Percentiles rank a stretch among this genome's conserved stretches.
phyloP scores from a whole-genome alignment of 768 basidiomycete species.

The Leccinum variicolor region DNA sequence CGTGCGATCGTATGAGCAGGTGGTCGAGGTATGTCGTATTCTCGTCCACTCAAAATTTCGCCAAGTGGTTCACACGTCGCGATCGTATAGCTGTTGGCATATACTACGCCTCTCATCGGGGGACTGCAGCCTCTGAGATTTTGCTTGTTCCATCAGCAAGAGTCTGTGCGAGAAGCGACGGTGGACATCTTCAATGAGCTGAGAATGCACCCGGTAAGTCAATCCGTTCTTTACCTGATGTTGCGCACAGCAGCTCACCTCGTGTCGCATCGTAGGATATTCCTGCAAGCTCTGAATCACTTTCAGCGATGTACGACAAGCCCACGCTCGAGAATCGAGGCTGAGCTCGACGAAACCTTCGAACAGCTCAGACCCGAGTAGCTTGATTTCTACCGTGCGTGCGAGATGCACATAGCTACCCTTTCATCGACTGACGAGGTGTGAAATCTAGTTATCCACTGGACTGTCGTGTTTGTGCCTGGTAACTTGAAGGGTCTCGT shows the following conservation, averaged over 20 bases:
- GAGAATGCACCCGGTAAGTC: conserved; percentile 68
- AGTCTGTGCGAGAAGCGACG: conserved; percentile 70
- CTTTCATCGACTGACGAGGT: neutral
- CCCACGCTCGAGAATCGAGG: conserved; percentile 59
- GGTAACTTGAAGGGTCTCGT: conserved; percentile 39
- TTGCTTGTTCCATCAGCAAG: conserved; percentile 85
- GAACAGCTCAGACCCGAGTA: conserved; percentile 71
- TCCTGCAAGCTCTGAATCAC: conserved; percentile 76
- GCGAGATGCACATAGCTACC: neutral
- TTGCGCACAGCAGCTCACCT: neutral
- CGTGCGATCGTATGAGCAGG: conserved; percentile 80
- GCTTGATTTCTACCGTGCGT: conserved; percentile 75
- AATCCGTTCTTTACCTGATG: neutral
- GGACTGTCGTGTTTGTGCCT: conserved; percentile 73
- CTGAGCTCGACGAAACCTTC: conserved; percentile 76
- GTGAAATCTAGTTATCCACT: conserved; percentile 59
- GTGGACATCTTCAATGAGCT: conserved; percentile 84
- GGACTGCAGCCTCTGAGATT: conserved; percentile 86
- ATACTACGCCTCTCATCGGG: conserved; percentile 69
- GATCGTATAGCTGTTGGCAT: conserved; percentile 65
- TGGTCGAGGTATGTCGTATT: conserved; percentile 65
- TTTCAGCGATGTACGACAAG: conserved; percentile 87
- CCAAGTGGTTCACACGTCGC: neutral
- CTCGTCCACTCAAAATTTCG: neutral
- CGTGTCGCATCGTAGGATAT: conserved; percentile 44